Evolutionary conservation across 306 rosid species (phyloP), one percentile per base, ranked within the genome.

Genomic region (Quercus gilva): DNA sequence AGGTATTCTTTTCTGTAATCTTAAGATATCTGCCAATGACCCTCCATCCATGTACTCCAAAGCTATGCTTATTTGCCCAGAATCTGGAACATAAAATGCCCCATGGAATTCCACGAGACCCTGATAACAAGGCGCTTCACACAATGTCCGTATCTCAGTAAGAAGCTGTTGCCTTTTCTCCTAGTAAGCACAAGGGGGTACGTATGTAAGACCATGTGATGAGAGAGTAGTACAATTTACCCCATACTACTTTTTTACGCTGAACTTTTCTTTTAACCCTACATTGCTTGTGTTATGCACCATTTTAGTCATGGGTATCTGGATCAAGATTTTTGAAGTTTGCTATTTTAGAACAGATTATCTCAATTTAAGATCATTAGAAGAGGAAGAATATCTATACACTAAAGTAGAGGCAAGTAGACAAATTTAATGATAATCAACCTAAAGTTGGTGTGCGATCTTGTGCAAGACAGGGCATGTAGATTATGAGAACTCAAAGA

Each of bases 1-100:
- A 0, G 99, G 99, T 81, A 92, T 82, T 71, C 71, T 87, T 84
- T 87, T 88, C 78, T 79, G 88, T 84, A 70, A 76, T 78, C 87
- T 79, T 79, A 95, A 78, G 77, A 95, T 87, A 86, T 93, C 99
- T 25, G 96, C 98, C 79, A 95, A 85, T 4, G 99, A 95, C 60
- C 99, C 99, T 84, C 99, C 99, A 67, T 95, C 97, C 98, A 95
- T 91, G 81, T 95, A 95, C 84, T 95, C 99, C 88, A 95, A 86
- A 51, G 98, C 99, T 82, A 93, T 95, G 87, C 99, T 93, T 83
- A 95, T 95, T 76, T 95, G 98, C 52, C 99, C 98, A 19, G 99
- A 92, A 76, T 95, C 98, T 12, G 99, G 99, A 15, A 91, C 90
- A 90, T 93, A 95, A 88, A 95, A 95, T 75, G 99, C 99, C 53